Conservation (phyloP, 352 stramenopile genomes). For the Phytophthora meadii region DNA sequence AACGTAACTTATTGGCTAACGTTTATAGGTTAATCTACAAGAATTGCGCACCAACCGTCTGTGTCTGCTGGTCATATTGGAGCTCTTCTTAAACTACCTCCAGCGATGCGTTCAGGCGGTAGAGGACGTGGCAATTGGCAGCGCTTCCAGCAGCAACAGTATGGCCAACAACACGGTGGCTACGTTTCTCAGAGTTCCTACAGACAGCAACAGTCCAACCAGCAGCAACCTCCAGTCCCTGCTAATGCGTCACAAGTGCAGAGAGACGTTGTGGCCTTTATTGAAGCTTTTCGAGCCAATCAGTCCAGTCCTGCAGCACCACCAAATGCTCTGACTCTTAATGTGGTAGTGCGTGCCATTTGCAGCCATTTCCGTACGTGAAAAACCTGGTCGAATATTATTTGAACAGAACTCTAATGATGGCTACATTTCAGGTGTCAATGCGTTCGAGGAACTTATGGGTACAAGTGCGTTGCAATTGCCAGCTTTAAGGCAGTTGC, state of each 20-base stretch:
- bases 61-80: background rate
- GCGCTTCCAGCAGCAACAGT: slow-evolving; percentile 45
- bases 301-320: slow-evolving; percentile 56
- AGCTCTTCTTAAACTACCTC: background rate
- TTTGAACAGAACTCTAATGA: slow-evolving; percentile 4
- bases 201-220: slow-evolving; percentile 8
- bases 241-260: slow-evolving; percentile 29
- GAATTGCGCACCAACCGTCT: slow-evolving; percentile 15
- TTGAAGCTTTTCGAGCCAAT: slow-evolving; percentile 58
- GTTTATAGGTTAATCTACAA: no score
- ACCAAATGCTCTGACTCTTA: slow-evolving; percentile 65
- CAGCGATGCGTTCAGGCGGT: slow-evolving; percentile 12
- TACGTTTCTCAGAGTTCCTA: background rate
- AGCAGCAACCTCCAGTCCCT: slow-evolving; percentile 8
- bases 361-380: slow-evolving; percentile 27
- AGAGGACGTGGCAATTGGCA: slow-evolving; percentile 36
- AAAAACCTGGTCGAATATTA: background rate
- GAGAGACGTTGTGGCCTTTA: slow-evolving; percentile 65
- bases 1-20: no score
- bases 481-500: slow-evolving; percentile 58
- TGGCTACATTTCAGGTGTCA: slow-evolving; percentile 39
- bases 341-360: slow-evolving; percentile 55
- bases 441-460: slow-evolving; percentile 63
- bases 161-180: background rate
- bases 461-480: slow-evolving; percentile 52